Conservation (phyloP, 2,329 filamentous ascomycete species). For the Curvularia verruculosa region DNA sequence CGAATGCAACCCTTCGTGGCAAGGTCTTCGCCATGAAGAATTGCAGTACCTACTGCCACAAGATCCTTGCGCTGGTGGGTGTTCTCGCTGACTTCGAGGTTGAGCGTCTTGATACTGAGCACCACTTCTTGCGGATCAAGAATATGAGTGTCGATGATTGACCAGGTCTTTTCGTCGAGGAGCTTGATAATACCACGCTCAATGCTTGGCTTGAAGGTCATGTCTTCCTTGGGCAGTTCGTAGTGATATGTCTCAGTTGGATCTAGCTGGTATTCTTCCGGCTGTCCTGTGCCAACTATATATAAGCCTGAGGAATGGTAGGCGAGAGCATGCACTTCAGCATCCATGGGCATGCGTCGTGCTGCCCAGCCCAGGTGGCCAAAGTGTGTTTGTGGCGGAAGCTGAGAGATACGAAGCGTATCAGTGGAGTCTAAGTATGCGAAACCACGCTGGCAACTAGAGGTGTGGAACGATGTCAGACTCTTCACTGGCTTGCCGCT, state of each 20-base stretch:
- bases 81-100: constrained; percentile 87
- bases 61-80: constrained; percentile 86
- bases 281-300: constrained; percentile 71
- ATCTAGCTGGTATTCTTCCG: constrained; percentile 73
- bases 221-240: constrained; percentile 74
- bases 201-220: constrained; percentile 67
- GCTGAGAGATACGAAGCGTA: constrained; percentile 73
- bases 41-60: constrained; percentile 82
- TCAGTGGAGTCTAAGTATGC: constrained; percentile 70
- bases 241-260: constrained; percentile 84
- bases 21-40: constrained; percentile 88
- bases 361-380: constrained; percentile 77
- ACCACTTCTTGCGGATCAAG: constrained; percentile 78
- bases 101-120: constrained; percentile 80
- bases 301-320: constrained; percentile 82
- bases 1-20: constrained; percentile 84
- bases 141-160: constrained; percentile 75
- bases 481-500: constrained; percentile 71
- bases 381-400: constrained; percentile 71
- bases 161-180: constrained; percentile 77
- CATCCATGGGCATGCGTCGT: constrained; percentile 70
- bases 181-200: constrained; percentile 78
- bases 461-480: constrained; percentile 77
- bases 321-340: constrained; percentile 73
- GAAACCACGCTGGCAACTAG: constrained; percentile 79